phyloP scores from a whole-genome alignment of 306 rosid species.

The Begonia loranthoides region DNA sequence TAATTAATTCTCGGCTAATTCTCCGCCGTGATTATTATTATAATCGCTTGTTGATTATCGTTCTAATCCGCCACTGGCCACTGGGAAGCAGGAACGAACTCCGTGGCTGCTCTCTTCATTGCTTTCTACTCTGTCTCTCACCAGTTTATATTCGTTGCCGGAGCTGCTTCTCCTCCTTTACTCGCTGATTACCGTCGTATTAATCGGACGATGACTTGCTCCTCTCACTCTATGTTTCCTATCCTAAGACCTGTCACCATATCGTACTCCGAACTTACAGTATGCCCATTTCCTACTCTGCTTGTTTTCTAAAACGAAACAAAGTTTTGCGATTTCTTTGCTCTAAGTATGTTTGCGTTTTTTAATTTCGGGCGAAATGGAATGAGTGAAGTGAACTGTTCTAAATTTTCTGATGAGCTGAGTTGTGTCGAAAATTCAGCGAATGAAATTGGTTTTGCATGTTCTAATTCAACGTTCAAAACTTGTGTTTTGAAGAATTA shows the following conservation, averaged over 20 bases:
- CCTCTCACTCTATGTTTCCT: slow-evolving; percentile 30
- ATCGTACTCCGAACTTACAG: slow-evolving; percentile 56
- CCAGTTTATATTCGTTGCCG: slow-evolving; percentile 14
- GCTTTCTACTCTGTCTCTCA: not conserved
- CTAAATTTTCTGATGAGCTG: no score
- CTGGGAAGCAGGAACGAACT: no score
- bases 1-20: no score
- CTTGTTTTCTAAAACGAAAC: slow-evolving; percentile 1
- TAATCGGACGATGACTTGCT: slow-evolving; percentile 22
- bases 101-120: not conserved
- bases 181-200: slow-evolving; percentile 13
- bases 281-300: slow-evolving; percentile 14
- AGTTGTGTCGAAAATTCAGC: no score
- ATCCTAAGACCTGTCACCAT: slow-evolving; percentile 42
- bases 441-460: not conserved
- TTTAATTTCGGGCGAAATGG: not conserved
- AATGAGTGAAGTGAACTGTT: not conserved
- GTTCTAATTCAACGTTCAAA: not conserved
- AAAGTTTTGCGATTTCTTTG: not conserved
- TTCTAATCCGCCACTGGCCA: no score
- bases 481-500: not conserved
- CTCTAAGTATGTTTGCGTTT: not conserved
- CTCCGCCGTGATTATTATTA: no score
- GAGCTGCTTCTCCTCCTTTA: slow-evolving; percentile 18
- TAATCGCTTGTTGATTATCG: no score